Base-by-base conservation (phyloP, 441 rosid genomes). In the Jatropha podagrica region DNA sequence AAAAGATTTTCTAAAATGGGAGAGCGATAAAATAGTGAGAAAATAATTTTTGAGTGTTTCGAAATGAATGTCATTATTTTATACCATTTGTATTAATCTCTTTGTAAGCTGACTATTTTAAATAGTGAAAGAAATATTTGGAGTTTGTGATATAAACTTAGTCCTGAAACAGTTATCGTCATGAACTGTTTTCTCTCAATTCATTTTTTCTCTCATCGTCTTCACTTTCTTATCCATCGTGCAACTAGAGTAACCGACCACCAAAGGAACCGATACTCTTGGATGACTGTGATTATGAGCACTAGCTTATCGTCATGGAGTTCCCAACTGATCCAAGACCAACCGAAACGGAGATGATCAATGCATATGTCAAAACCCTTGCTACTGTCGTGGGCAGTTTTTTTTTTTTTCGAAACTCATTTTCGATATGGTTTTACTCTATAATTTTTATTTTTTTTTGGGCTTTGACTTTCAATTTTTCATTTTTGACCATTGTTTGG, bases 261-360 rank as follows among this genome's bases (percentile, higher is more conserved):
- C 97, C 99, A 0, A 94, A 94, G 63, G 98, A 94, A 82, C 89
- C 97, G 44, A 92, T 93, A 69, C 86, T 94, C 63, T 94, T 96
- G 1, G 97, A 92, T 65, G 98, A 97, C 18, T 96, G 99, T 69
- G 99, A 96, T 75, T 94, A 89, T 77, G 94, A 91, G 84, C 99
- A 94, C 67, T 96, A 98, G 97, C 95, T 96, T 68, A 87, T 94
- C 17, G 93, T 96, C 71, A 84, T 96, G 98, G 99, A 96, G 85
- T 96, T 94, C 75, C 84, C 87, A 0, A 77, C 77, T 20, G 92
- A 91, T 65, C 88, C 98, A 7, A 93, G 88, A 81, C 97, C 92
- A 60, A 70, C 86, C 1, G 98, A 96, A 80, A 92, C 89, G 17
- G 94, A 93, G 60, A 96, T 93, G 99, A 74, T 93, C 74, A 83